Conservation (phyloP, 345 rosid genomes). For the Excoecaria agallocha region DNA sequence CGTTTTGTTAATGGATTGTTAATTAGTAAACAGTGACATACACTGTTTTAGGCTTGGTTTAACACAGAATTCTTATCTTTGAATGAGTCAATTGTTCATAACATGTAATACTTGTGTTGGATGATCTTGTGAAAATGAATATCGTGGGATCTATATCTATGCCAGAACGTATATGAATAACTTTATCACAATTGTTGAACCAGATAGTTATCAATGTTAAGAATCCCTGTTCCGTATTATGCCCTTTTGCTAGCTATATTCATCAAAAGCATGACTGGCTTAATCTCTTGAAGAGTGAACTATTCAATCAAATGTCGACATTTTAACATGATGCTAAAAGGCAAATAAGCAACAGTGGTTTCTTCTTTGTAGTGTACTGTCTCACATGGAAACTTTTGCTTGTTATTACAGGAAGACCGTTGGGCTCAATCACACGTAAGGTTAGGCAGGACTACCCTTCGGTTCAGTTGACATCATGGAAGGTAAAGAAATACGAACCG, state of each 20-base stretch:
- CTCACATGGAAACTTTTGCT: not conserved
- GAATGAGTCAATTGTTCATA: not conserved
- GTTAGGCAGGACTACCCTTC: conserved; percentile 61
- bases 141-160: not conserved
- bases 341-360: not conserved
- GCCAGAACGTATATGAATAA: not conserved
- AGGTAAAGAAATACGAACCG: conserved; percentile 37
- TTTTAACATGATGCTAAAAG: not conserved
- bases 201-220: not conserved
- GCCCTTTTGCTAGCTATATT: not conserved
- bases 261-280: conserved; percentile 1
- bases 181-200: not conserved
- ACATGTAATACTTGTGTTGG: not conserved
- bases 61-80: not conserved
- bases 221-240: too few species aligned
- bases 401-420: conserved; percentile 63
- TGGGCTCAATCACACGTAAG: conserved; percentile 62
- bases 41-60: not conserved
- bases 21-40: not conserved
- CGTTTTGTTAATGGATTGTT: not conserved
- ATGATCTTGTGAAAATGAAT: not conserved
- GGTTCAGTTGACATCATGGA: conserved; percentile 84
- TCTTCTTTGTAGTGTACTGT: not conserved
- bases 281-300: not conserved
- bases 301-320: not conserved